Evolutionary conservation across 176 grass and related monocot genomes (phyloP).

Genomic region (Oropetium thomaeum): DNA sequence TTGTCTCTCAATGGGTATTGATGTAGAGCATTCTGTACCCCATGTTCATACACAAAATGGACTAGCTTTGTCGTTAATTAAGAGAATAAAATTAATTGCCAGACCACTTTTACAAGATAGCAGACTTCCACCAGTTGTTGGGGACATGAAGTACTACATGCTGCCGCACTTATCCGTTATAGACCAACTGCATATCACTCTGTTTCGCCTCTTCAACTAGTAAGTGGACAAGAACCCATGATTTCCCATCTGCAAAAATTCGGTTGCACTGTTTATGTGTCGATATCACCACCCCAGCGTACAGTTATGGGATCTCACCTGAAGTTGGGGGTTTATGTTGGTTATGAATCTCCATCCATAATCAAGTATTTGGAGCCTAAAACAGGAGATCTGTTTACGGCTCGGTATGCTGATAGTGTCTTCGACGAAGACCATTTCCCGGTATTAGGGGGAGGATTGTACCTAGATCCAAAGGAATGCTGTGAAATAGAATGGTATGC

Average conservation of each 20-base stretch:
- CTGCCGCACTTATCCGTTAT: neutral
- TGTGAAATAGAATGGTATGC: no score
- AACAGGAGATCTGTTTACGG: no score
- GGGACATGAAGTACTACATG: neutral
- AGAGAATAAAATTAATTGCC: neutral
- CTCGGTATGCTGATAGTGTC: no score
- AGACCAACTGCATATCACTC: neutral
- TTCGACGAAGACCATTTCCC: no score
- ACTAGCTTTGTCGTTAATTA: neutral
- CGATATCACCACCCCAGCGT: no score
- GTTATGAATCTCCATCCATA: no score
- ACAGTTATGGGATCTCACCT: no score
- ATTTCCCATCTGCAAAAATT: neutral
- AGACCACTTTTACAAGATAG: neutral
- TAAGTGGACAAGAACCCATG: neutral
- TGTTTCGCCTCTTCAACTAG: neutral
- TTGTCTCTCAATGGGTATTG: neutral
- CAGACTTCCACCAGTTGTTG: neutral
- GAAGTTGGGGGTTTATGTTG: no score
- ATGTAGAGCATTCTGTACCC: neutral
- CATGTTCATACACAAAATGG: no score
- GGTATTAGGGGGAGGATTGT: no score
- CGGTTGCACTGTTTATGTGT: neutral
- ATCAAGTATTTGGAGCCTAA: no score
- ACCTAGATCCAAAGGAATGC: no score